Conservation (phyloP, 2,329 filamentous ascomycete species). For the Aureobasidium sp. region DNA sequence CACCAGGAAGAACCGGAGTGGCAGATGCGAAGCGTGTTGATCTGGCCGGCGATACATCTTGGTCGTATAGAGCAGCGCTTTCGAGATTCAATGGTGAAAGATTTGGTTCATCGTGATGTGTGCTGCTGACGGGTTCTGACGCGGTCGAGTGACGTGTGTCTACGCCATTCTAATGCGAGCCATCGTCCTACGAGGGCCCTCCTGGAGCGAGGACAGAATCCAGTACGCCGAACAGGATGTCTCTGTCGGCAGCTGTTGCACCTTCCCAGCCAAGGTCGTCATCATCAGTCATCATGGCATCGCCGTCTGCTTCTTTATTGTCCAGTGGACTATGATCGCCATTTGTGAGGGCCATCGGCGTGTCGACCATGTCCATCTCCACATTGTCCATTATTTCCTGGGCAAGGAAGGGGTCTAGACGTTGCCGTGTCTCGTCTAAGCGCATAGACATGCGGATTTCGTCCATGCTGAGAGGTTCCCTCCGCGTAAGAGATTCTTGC, state of each 20-base stretch:
- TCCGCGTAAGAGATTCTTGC: constrained; percentile 64
- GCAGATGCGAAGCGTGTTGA: neutral
- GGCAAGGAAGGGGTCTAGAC: constrained; percentile 68
- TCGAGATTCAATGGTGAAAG: neutral
- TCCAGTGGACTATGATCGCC: constrained; percentile 15
- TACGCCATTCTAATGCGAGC: neutral
- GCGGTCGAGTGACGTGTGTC: neutral
- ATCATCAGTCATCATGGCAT: constrained; percentile 32
- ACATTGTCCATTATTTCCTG: constrained; percentile 64
- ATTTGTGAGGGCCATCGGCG: constrained; percentile 5
- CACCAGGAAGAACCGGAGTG: neutral
- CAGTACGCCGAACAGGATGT: constrained; percentile 29
- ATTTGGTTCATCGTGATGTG: neutral
- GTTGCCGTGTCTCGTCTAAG: constrained; percentile 67
- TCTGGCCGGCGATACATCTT: neutral
- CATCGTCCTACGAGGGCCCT: neutral
- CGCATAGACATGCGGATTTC: constrained; percentile 72
- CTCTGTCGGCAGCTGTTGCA: constrained; percentile 24
- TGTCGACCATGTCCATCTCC: constrained; percentile 49
- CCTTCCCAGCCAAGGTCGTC: constrained; percentile 36
- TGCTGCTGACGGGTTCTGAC: neutral
- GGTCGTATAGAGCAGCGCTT: too few species aligned
- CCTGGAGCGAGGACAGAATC: constrained; percentile 31
- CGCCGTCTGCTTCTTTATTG: constrained; percentile 25
- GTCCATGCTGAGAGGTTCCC: constrained; percentile 66